A percentile compares a stretch with the other conserved stretches of the same genome.
These are phyloP conservation scores for Coemansia umbellata DNA, from an alignment of 192 early-diverging fungal genomes.

Conservation along the genomic window DNA sequence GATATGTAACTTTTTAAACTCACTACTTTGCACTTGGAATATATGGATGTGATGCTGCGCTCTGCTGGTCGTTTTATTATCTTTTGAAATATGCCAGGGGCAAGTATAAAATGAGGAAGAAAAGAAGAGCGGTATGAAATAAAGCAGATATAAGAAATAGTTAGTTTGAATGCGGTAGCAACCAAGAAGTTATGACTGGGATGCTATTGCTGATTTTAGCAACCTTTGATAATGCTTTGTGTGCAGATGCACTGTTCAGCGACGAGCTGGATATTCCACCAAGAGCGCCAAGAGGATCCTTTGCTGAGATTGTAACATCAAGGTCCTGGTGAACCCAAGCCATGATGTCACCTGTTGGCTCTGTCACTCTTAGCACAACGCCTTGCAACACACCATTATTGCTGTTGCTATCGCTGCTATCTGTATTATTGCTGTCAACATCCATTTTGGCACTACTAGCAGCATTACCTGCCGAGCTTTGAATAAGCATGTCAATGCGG, in stretches of 20 bases:
- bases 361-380: conserved; percentile 20
- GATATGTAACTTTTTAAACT: conserved; percentile 14
- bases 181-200: conserved; percentile 29
- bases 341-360: conserved; percentile 10
- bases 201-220: conserved; percentile 35
- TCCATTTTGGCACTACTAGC: conserved; percentile 1
- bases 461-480: background rate
- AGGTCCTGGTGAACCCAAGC: conserved; percentile 34
- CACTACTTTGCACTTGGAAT: background rate
- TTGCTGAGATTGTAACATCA: background rate
- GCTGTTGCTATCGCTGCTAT: background rate
- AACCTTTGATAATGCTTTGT: conserved; percentile 17
- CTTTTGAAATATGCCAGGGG: too few relatives aligned
- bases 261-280: background rate
- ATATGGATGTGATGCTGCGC: too few relatives aligned
- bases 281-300: conserved; percentile 18
- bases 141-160: too few relatives aligned
- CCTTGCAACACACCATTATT: conserved; percentile 1
- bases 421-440: background rate
- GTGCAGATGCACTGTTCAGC: conserved; percentile 4
- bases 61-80: too few relatives aligned
- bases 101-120: too few relatives aligned
- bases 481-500: conserved; percentile 32
- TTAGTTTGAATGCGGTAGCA: conserved; percentile 4
- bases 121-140: too few relatives aligned